Conservation (phyloP, 345 rosid genomes). For the Sonneratia caseolaris region DNA sequence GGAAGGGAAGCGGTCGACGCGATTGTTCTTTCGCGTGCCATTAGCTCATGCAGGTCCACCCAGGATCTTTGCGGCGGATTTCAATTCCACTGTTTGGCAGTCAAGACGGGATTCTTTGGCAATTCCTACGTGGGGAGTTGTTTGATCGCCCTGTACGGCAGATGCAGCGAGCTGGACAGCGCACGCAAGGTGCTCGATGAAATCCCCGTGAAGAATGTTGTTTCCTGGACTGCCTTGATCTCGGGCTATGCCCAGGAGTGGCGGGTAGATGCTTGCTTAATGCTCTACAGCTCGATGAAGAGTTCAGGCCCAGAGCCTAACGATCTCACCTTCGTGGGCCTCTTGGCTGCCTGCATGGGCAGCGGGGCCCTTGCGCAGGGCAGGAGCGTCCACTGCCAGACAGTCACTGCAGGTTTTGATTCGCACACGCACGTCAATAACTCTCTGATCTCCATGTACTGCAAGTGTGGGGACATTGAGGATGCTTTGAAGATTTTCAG, state of each 20-base stretch:
- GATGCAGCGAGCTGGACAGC: conserved; percentile 25
- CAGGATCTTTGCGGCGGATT: conserved; percentile 41
- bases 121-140: conserved; percentile 68
- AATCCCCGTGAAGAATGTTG: conserved; percentile 76
- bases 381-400: conserved; percentile 65
- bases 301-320: conserved; percentile 45
- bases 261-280: conserved; percentile 48
- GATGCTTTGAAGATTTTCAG: conserved; percentile 43
- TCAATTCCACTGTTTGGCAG: conserved; percentile 50
- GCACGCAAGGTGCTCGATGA: conserved; percentile 60
- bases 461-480: conserved; percentile 57
- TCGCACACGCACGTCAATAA: conserved; percentile 51
- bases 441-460: conserved; percentile 79
- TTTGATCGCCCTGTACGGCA: conserved; percentile 42
- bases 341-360: conserved; percentile 73
- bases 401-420: conserved; percentile 49
- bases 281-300: conserved; percentile 54
- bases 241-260: conserved; percentile 73
- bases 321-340: conserved; percentile 64
- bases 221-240: conserved; percentile 77
- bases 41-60: conserved; percentile 46
- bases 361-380: conserved; percentile 80
- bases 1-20: conserved; percentile 23
- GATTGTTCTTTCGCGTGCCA: conserved; percentile 39
- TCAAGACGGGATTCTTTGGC: conserved; percentile 43